Percentiles rank a stretch among this genome's conserved stretches.
These are phyloP conservation scores for Phylloporus arenicola DNA, from an alignment of 768 basidiomycete genomes.

Conservation along the genomic window DNA sequence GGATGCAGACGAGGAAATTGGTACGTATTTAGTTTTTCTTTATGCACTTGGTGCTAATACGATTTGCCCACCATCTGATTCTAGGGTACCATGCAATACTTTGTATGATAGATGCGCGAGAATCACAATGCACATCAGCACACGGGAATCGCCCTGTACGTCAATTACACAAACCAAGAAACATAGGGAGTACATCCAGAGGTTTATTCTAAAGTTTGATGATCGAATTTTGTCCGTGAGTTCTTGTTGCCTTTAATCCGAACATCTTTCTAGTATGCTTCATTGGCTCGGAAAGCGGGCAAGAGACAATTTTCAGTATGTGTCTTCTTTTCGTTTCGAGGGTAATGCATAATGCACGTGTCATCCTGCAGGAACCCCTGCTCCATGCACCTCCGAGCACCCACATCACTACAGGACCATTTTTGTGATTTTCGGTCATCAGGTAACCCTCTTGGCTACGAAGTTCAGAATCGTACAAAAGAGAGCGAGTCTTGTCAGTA, in stretches of 20 bases:
- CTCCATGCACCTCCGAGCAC: no score
- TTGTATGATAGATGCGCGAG: slow-evolving; percentile 28
- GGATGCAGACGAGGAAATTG: slow-evolving; percentile 67
- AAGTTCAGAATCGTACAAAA: background rate
- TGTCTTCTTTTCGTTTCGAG: background rate
- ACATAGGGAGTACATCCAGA: no score
- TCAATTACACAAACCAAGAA: background rate
- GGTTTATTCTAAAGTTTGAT: no score
- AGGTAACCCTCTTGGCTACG: background rate
- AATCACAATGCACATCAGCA: background rate
- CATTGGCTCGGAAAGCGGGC: background rate
- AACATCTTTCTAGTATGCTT: no score
- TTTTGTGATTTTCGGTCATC: background rate
- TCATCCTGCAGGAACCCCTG: no score
- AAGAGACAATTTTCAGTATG: background rate
- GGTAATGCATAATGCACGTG: background rate
- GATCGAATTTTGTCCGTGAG: background rate
- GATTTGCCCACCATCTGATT: background rate
- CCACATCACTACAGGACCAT: background rate
- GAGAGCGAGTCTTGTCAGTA: no score
- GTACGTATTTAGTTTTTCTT: slow-evolving; percentile 37
- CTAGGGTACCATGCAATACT: slow-evolving; percentile 37
- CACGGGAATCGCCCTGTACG: background rate
- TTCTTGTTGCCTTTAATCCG: background rate
- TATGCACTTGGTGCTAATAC: background rate